phyloP scores from a whole-genome alignment of 2,329 filamentous ascomycete species.

The Huntiella savannae region DNA sequence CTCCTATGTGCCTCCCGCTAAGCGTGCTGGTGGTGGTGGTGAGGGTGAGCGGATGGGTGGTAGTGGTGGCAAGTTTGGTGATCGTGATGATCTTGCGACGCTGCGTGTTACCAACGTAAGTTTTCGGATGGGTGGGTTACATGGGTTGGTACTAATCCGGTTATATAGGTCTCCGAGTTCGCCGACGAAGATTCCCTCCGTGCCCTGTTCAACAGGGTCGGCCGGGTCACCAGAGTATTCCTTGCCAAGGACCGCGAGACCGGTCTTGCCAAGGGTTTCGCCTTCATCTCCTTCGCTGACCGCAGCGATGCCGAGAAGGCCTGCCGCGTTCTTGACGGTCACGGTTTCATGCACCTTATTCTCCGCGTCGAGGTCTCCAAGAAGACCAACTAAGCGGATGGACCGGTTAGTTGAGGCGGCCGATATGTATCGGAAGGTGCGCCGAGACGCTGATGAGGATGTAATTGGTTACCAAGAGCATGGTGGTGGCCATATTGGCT shows the following conservation, averaged over 20 bases:
- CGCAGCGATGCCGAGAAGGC: conserved; percentile 76
- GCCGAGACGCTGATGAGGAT: neutral
- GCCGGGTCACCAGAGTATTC: conserved; percentile 92
- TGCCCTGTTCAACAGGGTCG: conserved; percentile 95
- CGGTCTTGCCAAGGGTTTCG: conserved; percentile 90
- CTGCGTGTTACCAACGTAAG: conserved; percentile 92
- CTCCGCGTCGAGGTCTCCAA: conserved; percentile 77
- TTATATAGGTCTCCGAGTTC: conserved; percentile 69
- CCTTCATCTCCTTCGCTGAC: conserved; percentile 94
- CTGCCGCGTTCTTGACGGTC: conserved; percentile 96
- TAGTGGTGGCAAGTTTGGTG: conserved; percentile 56
- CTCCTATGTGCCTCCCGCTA: conserved; percentile 84
- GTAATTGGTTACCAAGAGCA: too few species aligned
- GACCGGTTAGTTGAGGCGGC: neutral
- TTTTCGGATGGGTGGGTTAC: conserved; percentile 15
- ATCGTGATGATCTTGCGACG: conserved; percentile 90
- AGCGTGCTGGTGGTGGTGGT: conserved; percentile 50
- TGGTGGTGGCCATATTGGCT: too few species aligned
- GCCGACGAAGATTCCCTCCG: conserved; percentile 89
- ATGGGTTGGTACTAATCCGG: conserved; percentile 4
- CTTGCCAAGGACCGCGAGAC: conserved; percentile 95
- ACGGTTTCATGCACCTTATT: conserved; percentile 73
- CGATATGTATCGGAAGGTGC: neutral
- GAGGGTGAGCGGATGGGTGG: conserved; percentile 55
- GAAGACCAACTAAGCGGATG: conserved; percentile 18